A percentile compares a stretch with the other conserved stretches of the same genome.
phyloP scores from a whole-genome alignment of 768 basidiomycete species.

The Punctularia strigosozonata region DNA sequence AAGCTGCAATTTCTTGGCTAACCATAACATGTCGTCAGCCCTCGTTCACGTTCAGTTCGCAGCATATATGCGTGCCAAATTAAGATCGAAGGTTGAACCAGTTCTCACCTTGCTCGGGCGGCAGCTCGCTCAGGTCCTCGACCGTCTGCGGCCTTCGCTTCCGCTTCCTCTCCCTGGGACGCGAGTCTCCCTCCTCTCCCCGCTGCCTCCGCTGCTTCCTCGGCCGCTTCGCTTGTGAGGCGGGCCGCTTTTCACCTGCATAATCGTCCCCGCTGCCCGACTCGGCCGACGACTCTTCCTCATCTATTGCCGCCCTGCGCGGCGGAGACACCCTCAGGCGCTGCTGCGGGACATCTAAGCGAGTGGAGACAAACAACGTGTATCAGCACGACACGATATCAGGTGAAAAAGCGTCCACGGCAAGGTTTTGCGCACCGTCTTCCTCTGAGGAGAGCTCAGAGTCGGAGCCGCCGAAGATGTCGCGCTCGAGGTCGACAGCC shows the following conservation, averaged over 20 bases:
- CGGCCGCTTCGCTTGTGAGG: conserved; percentile 16
- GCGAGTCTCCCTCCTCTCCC: conserved; percentile 17
- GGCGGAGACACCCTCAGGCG: conserved; percentile 21
- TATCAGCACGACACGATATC: conserved; percentile 3
- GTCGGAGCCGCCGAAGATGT: conserved; percentile 76
- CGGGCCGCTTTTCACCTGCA: conserved; percentile 12
- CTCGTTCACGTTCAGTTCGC: conserved; percentile 3
- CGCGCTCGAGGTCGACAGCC: conserved; percentile 45
- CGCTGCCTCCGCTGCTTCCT: conserved; percentile 16
- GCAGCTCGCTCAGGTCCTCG: conserved; percentile 54
- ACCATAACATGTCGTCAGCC: too few relatives aligned
- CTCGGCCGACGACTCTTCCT: conserved; percentile 26
- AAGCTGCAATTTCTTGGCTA: conserved; percentile 67
- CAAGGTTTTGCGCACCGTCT: too few relatives aligned
- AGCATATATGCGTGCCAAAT: neutral
- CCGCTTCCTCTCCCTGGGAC: conserved; percentile 33
- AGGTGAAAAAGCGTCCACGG: conserved; percentile 7
- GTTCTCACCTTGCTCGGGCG: conserved; percentile 63
- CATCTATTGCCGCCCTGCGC: conserved; percentile 21
- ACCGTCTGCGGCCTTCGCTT: conserved; percentile 49
- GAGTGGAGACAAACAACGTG: too few relatives aligned
- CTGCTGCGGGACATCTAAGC: conserved; percentile 32
- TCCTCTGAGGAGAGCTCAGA: conserved; percentile 78
- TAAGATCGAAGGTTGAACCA: neutral
- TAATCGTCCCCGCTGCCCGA: conserved; percentile 15